Evolutionary conservation across 768 basidiomycete species (phyloP).

Genomic region (Tricholoma matsutake): DNA sequence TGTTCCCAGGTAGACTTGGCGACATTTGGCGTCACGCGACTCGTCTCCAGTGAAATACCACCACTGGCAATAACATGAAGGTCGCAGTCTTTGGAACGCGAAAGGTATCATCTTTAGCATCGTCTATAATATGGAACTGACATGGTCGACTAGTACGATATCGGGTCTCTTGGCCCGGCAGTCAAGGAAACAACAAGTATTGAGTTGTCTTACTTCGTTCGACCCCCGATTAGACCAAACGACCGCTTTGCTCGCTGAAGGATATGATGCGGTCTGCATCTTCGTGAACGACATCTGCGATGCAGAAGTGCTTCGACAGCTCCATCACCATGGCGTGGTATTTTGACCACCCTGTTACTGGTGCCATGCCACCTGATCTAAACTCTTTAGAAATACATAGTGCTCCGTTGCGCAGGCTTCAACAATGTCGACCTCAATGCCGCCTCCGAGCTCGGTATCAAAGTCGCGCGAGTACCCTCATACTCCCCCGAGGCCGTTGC

Average conservation of each 20-base stretch:
- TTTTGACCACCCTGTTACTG: slow-evolving; percentile 5
- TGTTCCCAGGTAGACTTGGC: too few relatives aligned
- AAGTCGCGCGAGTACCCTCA: slow-evolving; percentile 39
- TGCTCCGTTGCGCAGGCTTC: slow-evolving; percentile 40
- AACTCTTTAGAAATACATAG: slow-evolving; percentile 34
- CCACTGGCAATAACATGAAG: slow-evolving; percentile 40
- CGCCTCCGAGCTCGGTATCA: slow-evolving; percentile 29
- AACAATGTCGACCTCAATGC: slow-evolving; percentile 40
- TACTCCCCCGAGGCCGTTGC: slow-evolving; percentile 44
- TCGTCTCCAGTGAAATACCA: too few relatives aligned
- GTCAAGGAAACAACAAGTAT: slow-evolving; percentile 24
- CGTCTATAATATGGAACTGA: background rate
- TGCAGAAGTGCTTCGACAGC: slow-evolving; percentile 28
- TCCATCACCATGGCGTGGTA: slow-evolving; percentile 35
- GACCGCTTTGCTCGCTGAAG: slow-evolving; percentile 34
- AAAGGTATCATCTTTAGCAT: slow-evolving; percentile 21
- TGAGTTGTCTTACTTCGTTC: slow-evolving; percentile 35
- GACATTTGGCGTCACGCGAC: too few relatives aligned
- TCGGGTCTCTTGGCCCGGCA: slow-evolving; percentile 29
- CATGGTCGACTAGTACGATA: slow-evolving; percentile 30
- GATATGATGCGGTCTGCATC: slow-evolving; percentile 37
- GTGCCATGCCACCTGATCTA: background rate
- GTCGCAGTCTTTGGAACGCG: slow-evolving; percentile 40
- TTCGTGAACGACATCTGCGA: slow-evolving; percentile 44
- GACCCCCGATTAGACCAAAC: slow-evolving; percentile 35